Conservation (phyloP, 2,329 filamentous ascomycete genomes). For the Calycina herbarum region DNA sequence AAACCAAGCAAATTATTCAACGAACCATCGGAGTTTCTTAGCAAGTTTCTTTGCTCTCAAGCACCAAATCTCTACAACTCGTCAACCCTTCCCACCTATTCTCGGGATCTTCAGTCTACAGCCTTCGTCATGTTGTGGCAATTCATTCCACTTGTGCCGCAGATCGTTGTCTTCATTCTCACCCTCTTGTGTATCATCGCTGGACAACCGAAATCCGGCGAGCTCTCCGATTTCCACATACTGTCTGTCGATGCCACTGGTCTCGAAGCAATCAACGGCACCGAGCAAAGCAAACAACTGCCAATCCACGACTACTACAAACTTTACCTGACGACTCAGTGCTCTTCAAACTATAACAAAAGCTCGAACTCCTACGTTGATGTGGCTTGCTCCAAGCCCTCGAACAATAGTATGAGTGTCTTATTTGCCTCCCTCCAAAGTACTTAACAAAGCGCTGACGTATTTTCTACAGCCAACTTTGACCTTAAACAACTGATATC, state of each 20-base stretch:
- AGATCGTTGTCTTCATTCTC: neutral
- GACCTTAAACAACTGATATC: neutral
- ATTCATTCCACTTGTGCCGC: neutral
- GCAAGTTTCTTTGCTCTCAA: neutral
- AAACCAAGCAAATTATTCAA: too few species aligned
- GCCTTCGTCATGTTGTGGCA: neutral
- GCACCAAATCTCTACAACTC: neutral
- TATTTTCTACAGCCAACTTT: neutral
- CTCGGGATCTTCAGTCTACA: neutral
- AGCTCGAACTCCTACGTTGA: neutral
- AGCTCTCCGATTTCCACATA: neutral
- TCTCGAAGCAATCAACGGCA: neutral
- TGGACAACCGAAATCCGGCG: neutral
- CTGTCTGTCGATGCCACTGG: neutral
- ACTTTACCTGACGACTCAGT: neutral
- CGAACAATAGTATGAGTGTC: neutral
- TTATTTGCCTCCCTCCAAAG: neutral
- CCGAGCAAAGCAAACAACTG: neutral
- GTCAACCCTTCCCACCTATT: neutral
- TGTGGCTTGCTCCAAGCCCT: neutral
- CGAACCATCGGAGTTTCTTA: too few species aligned
- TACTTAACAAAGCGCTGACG: neutral
- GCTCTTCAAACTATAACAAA: neutral
- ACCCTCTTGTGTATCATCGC: neutral
- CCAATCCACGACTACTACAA: conserved; percentile 2